Base-by-base conservation (phyloP, 139 green algal species). In the Chlorella sp. region DNA sequence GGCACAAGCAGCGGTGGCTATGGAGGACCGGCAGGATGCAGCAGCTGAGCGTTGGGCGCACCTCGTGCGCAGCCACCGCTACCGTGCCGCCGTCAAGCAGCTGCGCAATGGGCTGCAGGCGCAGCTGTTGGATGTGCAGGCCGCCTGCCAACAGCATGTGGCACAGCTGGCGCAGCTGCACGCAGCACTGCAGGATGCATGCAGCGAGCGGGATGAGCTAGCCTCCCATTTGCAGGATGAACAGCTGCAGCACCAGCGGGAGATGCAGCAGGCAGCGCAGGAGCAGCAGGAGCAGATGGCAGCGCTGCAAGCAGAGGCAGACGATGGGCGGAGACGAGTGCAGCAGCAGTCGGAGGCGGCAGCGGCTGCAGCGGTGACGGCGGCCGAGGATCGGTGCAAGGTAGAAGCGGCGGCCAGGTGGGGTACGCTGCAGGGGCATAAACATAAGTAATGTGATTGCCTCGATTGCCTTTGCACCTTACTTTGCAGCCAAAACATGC, bases 81-180 rank as follows among this genome's bases (percentile, higher is more conserved):
- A 82, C 61, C 61, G 78, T 18, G 26, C 78, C 1, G 87, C 87
- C 2, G 87, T 90, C 5, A 21, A 39, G 39, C 78, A 86, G 61
- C 87, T 90, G 76, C 78, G 78, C 0, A 40, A 90, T 32, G 32
- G n/a, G 39, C 39, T 90, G 61, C 87, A 86, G 78, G 28, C 30
- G 5, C 76, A 90, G 76, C 64, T 90, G 61, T 40, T 90, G 64
- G 87, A 90, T n/a, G 60, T 32, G 3, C 87, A 86, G 64, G 87
- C 79, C 30, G 26, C 42, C 9, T 86, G 78, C 87, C 79, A 87
- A 22, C 76, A 73, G 77, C 87, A 90, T 40, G 87, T 19, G 18
- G 87, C 78, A 15, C 39, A 83, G 87, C 39, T 86, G 39, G 26
- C 24, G 22, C 26, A 53, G 87, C 61, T 61, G 57, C 64, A 57